phyloP scores from a whole-genome alignment of 2,329 filamentous ascomycete genomes.

The Arachnomyces sp. region DNA sequence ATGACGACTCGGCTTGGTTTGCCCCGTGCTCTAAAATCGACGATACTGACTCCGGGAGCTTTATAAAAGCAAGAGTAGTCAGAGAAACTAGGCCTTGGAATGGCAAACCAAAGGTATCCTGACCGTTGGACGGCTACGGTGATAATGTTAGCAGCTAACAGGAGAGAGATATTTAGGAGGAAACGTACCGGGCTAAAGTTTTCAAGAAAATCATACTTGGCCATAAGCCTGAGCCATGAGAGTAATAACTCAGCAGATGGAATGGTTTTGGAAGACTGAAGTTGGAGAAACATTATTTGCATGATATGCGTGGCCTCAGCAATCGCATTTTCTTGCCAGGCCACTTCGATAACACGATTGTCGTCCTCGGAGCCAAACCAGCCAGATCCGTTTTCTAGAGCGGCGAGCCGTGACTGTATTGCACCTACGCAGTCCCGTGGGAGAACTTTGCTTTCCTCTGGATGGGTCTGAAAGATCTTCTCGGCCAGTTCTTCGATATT shows the following conservation, averaged over 20 bases:
- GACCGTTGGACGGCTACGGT: too few relatives aligned
- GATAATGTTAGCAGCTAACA: constrained; percentile 4
- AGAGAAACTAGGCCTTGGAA: constrained; percentile 63
- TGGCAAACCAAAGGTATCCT: constrained; percentile 26
- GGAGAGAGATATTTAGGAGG: not conserved
- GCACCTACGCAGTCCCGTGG: constrained; percentile 24
- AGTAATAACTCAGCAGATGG: constrained; percentile 53
- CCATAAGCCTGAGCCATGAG: constrained; percentile 70
- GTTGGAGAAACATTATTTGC: constrained; percentile 63
- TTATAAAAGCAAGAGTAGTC: constrained; percentile 65
- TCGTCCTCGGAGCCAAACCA: constrained; percentile 44
- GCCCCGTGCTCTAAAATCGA: constrained; percentile 31
- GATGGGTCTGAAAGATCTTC: constrained; percentile 24
- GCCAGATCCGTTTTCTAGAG: constrained; percentile 27
- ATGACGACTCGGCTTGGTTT: constrained; percentile 10
- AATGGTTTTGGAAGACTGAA: constrained; percentile 54
- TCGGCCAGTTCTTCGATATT: constrained; percentile 22
- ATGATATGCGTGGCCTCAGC: constrained; percentile 67
- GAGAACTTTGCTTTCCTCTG: constrained; percentile 18
- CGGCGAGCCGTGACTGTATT: constrained; percentile 25
- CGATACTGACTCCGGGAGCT: constrained; percentile 54
- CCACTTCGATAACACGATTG: constrained; percentile 47
- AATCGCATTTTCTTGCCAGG: constrained; percentile 57
- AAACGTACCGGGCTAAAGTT: constrained; percentile 49
- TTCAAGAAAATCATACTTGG: constrained; percentile 62